phyloP scores from a whole-genome alignment of 768 basidiomycete species.

The Suillus discolor region DNA sequence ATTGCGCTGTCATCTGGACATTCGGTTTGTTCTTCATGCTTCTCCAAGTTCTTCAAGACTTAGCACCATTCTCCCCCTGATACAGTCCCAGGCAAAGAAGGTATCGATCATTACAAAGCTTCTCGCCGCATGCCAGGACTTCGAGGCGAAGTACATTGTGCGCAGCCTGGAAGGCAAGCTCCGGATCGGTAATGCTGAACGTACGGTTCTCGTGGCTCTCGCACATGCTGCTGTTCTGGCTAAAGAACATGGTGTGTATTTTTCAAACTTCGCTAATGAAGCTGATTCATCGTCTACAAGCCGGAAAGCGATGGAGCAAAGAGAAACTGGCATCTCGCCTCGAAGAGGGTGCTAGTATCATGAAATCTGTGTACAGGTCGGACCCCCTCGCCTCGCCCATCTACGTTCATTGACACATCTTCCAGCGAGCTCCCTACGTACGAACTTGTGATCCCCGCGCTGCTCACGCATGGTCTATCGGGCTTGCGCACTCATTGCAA shows the following conservation, averaged over 20 bases:
- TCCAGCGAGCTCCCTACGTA: constrained; percentile 89
- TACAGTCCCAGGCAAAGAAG: constrained; percentile 91
- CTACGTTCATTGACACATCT: constrained; percentile 9
- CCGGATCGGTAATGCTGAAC: constrained; percentile 95
- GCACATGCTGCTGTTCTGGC: constrained; percentile 89
- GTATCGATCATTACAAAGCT: constrained; percentile 94
- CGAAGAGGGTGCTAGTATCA: constrained; percentile 72
- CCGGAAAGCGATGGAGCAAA: constrained; percentile 69
- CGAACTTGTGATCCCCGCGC: constrained; percentile 88
- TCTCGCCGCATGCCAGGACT: constrained; percentile 86
- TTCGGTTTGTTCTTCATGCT: constrained; percentile 51
- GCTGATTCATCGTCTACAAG: constrained; percentile 38
- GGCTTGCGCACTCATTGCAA: constrained; percentile 76
- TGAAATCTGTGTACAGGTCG: constrained; percentile 94
- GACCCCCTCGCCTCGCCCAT: constrained; percentile 16
- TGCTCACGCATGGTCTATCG: constrained; percentile 77
- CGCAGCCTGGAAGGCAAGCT: constrained; percentile 96
- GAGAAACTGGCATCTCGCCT: constrained; percentile 74
- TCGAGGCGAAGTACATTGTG: constrained; percentile 96
- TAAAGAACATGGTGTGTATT: constrained; percentile 54
- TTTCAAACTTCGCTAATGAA: not conserved
- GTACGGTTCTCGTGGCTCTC: constrained; percentile 92
- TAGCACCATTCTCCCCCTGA: not conserved
- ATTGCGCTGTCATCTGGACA: constrained; percentile 87
- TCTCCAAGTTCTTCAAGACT: constrained; percentile 9